Evolutionary conservation across 345 rosid species (phyloP).

Genomic region (Hibiscus tridactylites): DNA sequence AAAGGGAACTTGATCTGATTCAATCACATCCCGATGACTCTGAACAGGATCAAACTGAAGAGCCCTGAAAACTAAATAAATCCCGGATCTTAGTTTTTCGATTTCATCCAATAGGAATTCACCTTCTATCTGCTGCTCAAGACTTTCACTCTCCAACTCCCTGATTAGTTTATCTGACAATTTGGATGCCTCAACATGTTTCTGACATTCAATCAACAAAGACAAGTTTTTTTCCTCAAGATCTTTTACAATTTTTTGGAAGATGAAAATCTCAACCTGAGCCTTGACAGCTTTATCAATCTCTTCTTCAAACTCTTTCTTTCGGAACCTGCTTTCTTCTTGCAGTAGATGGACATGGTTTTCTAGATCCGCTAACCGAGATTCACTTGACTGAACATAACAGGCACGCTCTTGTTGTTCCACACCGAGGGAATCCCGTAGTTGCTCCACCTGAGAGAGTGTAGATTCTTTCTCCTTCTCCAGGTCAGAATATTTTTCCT

Average conservation of each 20-base stretch:
- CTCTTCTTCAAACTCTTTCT: constrained; percentile 82
- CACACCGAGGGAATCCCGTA: constrained; percentile 43
- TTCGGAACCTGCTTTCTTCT: constrained; percentile 58
- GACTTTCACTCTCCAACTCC: constrained; percentile 75
- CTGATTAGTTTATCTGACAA: constrained; percentile 57
- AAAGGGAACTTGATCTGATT: constrained; percentile 40
- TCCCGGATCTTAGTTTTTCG: constrained; percentile 49
- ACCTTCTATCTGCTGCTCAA: constrained; percentile 65
- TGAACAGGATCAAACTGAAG: constrained; percentile 52
- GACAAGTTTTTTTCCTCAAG: constrained; percentile 61
- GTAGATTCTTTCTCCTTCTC: constrained; percentile 60
- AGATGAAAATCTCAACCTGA: constrained; percentile 68
- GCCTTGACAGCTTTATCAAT: constrained; percentile 77
- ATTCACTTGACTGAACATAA: constrained; percentile 50
- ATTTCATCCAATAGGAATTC: constrained; percentile 63
- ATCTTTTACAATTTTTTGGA: constrained; percentile 67
- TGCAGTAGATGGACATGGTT: constrained; percentile 51
- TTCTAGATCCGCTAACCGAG: constrained; percentile 61
- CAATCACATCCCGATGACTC: constrained; percentile 24
- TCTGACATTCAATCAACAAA: constrained; percentile 63
- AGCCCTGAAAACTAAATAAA: constrained; percentile 53
- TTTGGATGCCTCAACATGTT: constrained; percentile 62
- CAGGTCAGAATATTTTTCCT: constrained; percentile 51
- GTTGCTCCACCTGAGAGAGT: constrained; percentile 54
- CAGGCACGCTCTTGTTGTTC: constrained; percentile 54